These are phyloP conservation scores for Tetrahymena elliotti DNA, from an alignment of 73 alveolate genomes.

Conservation along the genomic window DNA sequence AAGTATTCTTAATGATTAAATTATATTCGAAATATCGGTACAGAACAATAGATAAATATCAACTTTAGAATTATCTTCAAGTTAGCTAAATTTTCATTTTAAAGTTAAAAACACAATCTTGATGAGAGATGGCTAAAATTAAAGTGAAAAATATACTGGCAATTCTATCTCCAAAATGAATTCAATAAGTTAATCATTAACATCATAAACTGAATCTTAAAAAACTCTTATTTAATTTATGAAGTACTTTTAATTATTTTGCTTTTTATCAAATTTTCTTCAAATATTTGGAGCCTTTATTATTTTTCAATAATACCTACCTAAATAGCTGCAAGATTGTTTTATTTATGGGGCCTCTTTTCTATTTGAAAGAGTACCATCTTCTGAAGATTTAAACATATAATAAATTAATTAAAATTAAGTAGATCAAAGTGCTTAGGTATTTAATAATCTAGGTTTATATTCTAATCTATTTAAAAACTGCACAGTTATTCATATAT, in stretches of 20 bases:
- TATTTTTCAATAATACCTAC: not conserved
- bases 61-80: not conserved
- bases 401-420: too few species aligned
- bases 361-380: not conserved
- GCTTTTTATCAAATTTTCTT: not conserved
- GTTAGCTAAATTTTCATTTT: too few species aligned
- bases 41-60: not conserved
- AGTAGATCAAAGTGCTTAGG: not conserved
- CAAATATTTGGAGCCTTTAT: not conserved
- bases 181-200: not conserved
- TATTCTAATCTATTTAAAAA: too few species aligned
- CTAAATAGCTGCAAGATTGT: not conserved
- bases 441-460: not conserved
- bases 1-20: not conserved
- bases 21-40: not conserved
- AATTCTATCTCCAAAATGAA: not conserved
- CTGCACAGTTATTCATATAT: not conserved
- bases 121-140: not conserved
- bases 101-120: not conserved
- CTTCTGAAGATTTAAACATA: not conserved
- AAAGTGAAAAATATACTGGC: not conserved
- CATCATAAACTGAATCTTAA: not conserved
- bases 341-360: not conserved
- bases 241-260: not conserved
- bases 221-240: not conserved